phyloP scores from a whole-genome alignment of 2,329 filamentous ascomycete species.

The Pestalotiopsis sp. region DNA sequence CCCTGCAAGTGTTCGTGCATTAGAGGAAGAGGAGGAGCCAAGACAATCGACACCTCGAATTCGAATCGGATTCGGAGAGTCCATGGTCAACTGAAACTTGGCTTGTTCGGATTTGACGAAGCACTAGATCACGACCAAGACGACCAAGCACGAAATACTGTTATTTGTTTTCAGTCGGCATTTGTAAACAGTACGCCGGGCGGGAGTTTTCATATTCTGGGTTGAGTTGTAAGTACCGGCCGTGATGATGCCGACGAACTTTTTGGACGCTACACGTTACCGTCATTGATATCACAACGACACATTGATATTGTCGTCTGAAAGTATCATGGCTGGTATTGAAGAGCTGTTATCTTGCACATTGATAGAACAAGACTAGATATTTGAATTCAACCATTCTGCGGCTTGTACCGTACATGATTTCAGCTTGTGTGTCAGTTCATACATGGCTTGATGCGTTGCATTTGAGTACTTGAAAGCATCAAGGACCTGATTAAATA shows the following conservation, averaged over 20 bases:
- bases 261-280: neutral
- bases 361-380: neutral
- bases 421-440: neutral
- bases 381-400: neutral
- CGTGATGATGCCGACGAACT: neutral
- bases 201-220: neutral
- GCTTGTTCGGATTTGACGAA: neutral
- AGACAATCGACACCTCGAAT: conserved; percentile 37
- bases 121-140: neutral
- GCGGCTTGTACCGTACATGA: neutral
- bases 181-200: neutral
- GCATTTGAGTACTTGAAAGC: neutral
- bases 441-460: neutral
- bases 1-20: conserved; percentile 45
- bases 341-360: neutral
- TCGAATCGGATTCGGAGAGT: conserved; percentile 22
- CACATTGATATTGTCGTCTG: neutral
- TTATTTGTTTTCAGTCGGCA: conserved; percentile 3
- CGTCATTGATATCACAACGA: neutral
- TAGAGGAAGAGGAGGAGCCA: conserved; percentile 51
- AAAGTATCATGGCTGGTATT: neutral
- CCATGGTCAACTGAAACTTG: neutral
- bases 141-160: neutral
- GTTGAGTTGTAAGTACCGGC: neutral
- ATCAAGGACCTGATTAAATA: neutral